phyloP scores from a whole-genome alignment of 2,329 filamentous ascomycete species.

The Coleophoma cylindrospora region DNA sequence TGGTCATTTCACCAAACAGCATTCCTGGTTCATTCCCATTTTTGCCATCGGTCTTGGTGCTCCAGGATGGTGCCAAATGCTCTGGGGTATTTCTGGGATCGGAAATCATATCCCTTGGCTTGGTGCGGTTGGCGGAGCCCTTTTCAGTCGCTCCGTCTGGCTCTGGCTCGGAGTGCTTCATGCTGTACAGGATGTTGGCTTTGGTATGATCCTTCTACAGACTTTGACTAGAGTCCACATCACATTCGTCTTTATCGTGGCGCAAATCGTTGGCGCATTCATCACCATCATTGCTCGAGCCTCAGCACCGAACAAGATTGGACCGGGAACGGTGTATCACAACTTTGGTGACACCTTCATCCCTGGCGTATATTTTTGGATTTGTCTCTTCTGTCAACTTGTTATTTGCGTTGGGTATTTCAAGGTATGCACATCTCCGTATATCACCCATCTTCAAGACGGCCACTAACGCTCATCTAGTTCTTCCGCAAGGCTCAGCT shows the following conservation, averaged over 20 bases:
- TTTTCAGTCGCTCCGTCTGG: constrained; percentile 54
- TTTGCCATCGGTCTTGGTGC: constrained; percentile 63
- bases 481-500: constrained; percentile 53
- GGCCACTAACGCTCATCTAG: constrained; percentile 23
- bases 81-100: constrained; percentile 56
- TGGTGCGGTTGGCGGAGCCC: constrained; percentile 46
- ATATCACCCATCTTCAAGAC: background rate
- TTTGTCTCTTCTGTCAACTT: constrained; percentile 50
- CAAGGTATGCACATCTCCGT: constrained; percentile 14
- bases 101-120: constrained; percentile 59
- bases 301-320: constrained; percentile 53
- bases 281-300: constrained; percentile 57
- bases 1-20: constrained; percentile 47
- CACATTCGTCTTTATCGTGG: constrained; percentile 51
- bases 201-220: constrained; percentile 62
- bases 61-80: constrained; percentile 61
- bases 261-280: constrained; percentile 57
- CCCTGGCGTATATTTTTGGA: constrained; percentile 54
- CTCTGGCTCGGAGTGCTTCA: constrained; percentile 62
- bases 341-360: constrained; percentile 46
- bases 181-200: constrained; percentile 56
- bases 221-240: constrained; percentile 60
- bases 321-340: constrained; percentile 56
- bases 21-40: constrained; percentile 61
- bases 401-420: constrained; percentile 51